phyloP scores from a whole-genome alignment of 345 rosid species.

The Durio zibethinus region DNA sequence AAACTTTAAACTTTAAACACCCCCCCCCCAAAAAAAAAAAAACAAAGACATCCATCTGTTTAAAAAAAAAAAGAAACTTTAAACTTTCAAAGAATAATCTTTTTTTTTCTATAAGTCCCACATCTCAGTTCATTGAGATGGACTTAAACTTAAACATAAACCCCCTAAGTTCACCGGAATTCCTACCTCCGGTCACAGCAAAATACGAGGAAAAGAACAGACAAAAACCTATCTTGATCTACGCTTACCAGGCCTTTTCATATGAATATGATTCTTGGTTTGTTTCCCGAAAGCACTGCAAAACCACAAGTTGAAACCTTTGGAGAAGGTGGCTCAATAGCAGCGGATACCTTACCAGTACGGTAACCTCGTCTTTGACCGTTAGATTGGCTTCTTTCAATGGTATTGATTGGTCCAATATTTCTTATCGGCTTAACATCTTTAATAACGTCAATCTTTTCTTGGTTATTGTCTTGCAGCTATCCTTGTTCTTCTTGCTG shows the following conservation, averaged over 20 bases:
- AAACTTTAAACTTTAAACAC: neutral
- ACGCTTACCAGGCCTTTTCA: slow-evolving; percentile 48
- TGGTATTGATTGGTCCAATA: slow-evolving; percentile 26
- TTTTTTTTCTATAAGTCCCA: neutral
- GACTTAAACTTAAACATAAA: slow-evolving; percentile 6
- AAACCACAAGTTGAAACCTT: slow-evolving; percentile 76
- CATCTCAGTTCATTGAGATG: slow-evolving; percentile 30
- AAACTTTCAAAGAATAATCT: no score
- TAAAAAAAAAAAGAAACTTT: no score
- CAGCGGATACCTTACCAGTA: slow-evolving; percentile 76
- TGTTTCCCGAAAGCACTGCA: slow-evolving; percentile 63
- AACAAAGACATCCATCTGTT: neutral
- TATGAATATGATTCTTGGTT: slow-evolving; percentile 41
- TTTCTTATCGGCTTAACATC: slow-evolving; percentile 42
- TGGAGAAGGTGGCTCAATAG: slow-evolving; percentile 91
- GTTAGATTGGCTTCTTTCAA: slow-evolving; percentile 78
- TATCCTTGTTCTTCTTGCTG: slow-evolving; percentile 19
- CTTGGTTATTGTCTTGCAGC: slow-evolving; percentile 20
- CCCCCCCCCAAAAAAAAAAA: no score
- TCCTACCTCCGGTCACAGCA: slow-evolving; percentile 10
- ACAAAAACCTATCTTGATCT: slow-evolving; percentile 49
- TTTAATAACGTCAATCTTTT: slow-evolving; percentile 23
- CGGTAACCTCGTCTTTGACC: slow-evolving; percentile 70
- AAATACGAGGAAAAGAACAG: neutral
- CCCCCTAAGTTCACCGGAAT: slow-evolving; percentile 26